phyloP scores from a whole-genome alignment of 441 rosid species.

The Gossypium trilobum region DNA sequence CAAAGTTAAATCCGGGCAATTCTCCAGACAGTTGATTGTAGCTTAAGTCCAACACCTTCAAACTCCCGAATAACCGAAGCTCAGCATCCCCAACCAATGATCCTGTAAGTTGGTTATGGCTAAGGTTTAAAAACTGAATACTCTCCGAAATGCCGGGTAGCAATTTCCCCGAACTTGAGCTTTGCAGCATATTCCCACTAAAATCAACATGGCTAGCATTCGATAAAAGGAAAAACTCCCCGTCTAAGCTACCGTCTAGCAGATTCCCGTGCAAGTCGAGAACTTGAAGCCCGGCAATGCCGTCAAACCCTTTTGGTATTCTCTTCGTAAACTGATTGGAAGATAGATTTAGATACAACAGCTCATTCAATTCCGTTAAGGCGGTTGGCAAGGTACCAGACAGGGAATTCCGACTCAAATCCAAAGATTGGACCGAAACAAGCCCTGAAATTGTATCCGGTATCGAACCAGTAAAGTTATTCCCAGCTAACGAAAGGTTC shows the following conservation, averaged over 20 bases:
- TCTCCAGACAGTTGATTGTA: constrained; percentile 80
- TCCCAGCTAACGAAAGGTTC: constrained; percentile 74
- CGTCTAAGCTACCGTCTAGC: constrained; percentile 65
- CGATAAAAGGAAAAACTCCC: constrained; percentile 67
- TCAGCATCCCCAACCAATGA: constrained; percentile 57
- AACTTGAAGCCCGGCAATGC: constrained; percentile 50
- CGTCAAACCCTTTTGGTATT: constrained; percentile 71
- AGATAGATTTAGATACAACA: constrained; percentile 63
- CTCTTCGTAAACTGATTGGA: constrained; percentile 48
- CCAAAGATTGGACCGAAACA: constrained; percentile 61
- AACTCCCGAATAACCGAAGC: constrained; percentile 54
- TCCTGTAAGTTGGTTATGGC: constrained; percentile 79
- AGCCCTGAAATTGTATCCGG: constrained; percentile 64
- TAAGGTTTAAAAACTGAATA: constrained; percentile 62
- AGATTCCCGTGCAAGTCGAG: constrained; percentile 77
- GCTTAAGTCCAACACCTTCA: constrained; percentile 83
- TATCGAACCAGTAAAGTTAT: constrained; percentile 78
- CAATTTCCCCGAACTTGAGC: constrained; percentile 53
- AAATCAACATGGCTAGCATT: constrained; percentile 74
- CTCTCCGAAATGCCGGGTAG: constrained; percentile 79
- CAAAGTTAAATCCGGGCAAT: constrained; percentile 81
- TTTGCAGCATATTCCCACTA: constrained; percentile 58
- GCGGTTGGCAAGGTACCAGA: constrained; percentile 58
- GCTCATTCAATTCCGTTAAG: constrained; percentile 47
- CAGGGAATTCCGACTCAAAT: constrained; percentile 72